phyloP scores from a whole-genome alignment of 306 rosid genomes.

The Hippophae rhamnoides region DNA sequence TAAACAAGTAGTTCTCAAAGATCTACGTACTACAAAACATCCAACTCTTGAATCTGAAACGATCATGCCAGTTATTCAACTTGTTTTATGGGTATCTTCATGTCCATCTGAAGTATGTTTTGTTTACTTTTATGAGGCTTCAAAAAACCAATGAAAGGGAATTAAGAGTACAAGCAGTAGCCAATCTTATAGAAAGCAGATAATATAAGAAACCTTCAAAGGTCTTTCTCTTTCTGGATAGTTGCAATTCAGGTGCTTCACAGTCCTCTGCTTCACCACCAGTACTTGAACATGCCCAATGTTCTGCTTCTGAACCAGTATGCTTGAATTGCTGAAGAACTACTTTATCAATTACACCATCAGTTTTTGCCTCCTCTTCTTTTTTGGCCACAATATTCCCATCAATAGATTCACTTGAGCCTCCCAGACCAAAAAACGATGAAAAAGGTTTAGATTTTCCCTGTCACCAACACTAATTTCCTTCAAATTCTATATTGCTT shows the following conservation, averaged over 20 bases:
- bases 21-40: no score
- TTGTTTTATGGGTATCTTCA: no score
- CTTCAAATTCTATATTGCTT: neutral
- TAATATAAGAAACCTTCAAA: conserved; percentile 41
- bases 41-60: no score
- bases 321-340: conserved; percentile 58
- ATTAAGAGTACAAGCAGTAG: neutral
- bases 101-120: no score
- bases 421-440: conserved; percentile 38
- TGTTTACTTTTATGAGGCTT: no score
- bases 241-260: conserved; percentile 18
- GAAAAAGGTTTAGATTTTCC: conserved; percentile 65
- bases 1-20: no score
- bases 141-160: neutral
- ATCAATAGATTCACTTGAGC: conserved; percentile 12
- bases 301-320: conserved; percentile 25
- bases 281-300: conserved; percentile 19
- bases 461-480: conserved; percentile 22
- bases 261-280: conserved; percentile 31
- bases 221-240: conserved; percentile 58
- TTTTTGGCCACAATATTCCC: conserved; percentile 19
- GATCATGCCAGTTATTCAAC: no score
- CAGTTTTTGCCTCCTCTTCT: conserved; percentile 27
- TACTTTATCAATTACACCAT: conserved; percentile 25
- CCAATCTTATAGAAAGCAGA: conserved; percentile 3